A percentile compares a stretch with the other conserved stretches of the same genome.
These are phyloP conservation scores for Trametes versicolor DNA, from an alignment of 1,284 basidiomycete species.

Conservation along the genomic window DNA sequence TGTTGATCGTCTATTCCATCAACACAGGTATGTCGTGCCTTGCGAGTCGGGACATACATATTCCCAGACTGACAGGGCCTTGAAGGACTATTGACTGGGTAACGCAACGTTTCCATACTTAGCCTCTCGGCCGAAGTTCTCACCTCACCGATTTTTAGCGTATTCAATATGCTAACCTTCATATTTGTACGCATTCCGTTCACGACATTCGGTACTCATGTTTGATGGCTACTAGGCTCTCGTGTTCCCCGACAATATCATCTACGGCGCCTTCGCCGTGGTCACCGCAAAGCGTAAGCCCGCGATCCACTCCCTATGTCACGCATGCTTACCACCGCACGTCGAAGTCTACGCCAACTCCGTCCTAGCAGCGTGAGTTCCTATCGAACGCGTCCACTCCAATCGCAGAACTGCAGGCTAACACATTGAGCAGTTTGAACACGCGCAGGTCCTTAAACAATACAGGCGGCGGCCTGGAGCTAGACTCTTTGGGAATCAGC, in stretches of 20 bases:
- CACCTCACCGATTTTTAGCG: neutral
- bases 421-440: neutral
- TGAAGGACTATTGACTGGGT: neutral
- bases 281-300: slow-evolving; percentile 2
- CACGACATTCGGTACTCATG: neutral
- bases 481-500: neutral
- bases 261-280: neutral
- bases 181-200: slow-evolving; percentile 48
- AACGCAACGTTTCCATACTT: too few species aligned
- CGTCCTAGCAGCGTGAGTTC: slow-evolving; percentile 10
- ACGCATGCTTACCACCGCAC: neutral
- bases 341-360: slow-evolving; percentile 6
- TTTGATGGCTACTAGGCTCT: neutral
- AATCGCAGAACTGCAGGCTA: neutral
- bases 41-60: neutral
- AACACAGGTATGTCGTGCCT: slow-evolving; percentile 46
- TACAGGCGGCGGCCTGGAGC: slow-evolving; percentile 1
- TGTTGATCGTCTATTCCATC: slow-evolving; percentile 40
- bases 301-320: neutral
- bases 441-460: slow-evolving; percentile 5
- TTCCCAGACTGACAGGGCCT: neutral
- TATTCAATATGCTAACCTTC: slow-evolving; percentile 51
- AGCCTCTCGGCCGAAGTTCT: too few species aligned
- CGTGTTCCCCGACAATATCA: slow-evolving; percentile 1
- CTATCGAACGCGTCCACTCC: too few species aligned